Conservation (phyloP, 169 alveolate genomes). For the Cryptosporidium felis region DNA sequence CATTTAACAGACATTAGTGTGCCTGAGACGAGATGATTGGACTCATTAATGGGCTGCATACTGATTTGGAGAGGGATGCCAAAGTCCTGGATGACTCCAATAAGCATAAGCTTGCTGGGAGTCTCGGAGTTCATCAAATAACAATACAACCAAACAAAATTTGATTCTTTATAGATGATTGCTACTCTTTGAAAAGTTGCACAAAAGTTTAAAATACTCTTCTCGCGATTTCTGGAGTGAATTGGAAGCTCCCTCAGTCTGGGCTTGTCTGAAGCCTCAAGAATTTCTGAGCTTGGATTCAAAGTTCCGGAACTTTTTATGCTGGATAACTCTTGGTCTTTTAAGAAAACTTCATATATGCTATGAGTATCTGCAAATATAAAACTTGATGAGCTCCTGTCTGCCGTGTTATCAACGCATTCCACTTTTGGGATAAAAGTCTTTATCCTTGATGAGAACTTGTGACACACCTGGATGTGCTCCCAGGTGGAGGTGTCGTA, state of each 20-base stretch:
- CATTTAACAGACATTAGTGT: constrained; percentile 47
- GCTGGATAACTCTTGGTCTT: not conserved
- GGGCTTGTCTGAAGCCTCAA: not conserved
- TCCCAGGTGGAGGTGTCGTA: constrained; percentile 48
- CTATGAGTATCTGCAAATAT: constrained; percentile 41
- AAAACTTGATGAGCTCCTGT: constrained; percentile 13
- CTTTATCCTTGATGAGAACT: constrained; percentile 20
- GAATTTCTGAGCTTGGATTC: not conserved
- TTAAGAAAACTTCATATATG: constrained; percentile 25
- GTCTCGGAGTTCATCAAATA: constrained; percentile 1
- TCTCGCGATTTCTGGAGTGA: constrained; percentile 61
- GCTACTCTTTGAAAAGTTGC: constrained; percentile 55
- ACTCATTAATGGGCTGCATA: constrained; percentile 37
- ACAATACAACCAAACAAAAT: constrained; percentile 58
- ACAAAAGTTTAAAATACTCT: constrained; percentile 34
- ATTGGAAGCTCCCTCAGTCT: constrained; percentile 54
- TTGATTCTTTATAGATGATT: constrained; percentile 28
- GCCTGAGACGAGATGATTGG: constrained; percentile 23
- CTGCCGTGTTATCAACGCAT: constrained; percentile 19
- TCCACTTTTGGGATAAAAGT: constrained; percentile 34
- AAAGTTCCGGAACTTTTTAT: not conserved
- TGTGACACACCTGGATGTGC: constrained; percentile 11
- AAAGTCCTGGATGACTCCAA: constrained; percentile 61
- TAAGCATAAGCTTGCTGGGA: constrained; percentile 33
- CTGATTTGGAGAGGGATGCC: constrained; percentile 45